Conservation (phyloP, 345 rosid genomes). For the Nephelium lappaceum region DNA sequence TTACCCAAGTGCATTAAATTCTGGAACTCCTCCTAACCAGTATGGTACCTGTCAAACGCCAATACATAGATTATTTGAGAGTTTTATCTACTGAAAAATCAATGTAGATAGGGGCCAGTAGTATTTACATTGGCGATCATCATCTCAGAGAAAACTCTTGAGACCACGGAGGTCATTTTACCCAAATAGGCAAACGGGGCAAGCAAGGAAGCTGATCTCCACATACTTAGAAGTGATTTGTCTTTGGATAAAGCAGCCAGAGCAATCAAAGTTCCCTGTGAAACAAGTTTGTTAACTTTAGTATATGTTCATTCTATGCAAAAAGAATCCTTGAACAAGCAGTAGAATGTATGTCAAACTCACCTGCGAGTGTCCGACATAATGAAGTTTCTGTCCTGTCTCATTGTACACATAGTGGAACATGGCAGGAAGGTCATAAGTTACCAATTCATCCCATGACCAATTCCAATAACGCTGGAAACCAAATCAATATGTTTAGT, state of each 20-base stretch:
- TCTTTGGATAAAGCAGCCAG: conserved; percentile 52
- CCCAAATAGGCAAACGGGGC: conserved; percentile 46
- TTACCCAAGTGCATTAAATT: conserved; percentile 49
- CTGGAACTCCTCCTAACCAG: conserved; percentile 39
- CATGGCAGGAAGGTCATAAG: conserved; percentile 57
- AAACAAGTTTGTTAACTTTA: neutral
- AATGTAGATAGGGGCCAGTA: neutral
- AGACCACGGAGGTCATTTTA: conserved; percentile 40
- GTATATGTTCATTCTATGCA: neutral
- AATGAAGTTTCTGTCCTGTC: conserved; percentile 51
- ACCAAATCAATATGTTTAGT: neutral
- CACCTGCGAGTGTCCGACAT: conserved; percentile 58
- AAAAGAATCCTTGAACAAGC: neutral
- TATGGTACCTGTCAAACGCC: conserved; percentile 18
- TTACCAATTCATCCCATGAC: conserved; percentile 61
- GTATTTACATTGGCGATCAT: neutral
- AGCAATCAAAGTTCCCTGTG: conserved; percentile 56
- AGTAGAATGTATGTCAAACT: neutral
- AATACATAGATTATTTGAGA: conserved; percentile 22
- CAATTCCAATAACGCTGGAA: conserved; percentile 57
- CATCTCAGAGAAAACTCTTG: conserved; percentile 37
- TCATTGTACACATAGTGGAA: conserved; percentile 39
- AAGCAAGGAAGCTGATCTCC: conserved; percentile 59
- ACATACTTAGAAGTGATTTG: conserved; percentile 30
- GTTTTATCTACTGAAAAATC: neutral